Conservation (phyloP, 2,329 filamentous ascomycete species). For the Penicillium sp. region DNA sequence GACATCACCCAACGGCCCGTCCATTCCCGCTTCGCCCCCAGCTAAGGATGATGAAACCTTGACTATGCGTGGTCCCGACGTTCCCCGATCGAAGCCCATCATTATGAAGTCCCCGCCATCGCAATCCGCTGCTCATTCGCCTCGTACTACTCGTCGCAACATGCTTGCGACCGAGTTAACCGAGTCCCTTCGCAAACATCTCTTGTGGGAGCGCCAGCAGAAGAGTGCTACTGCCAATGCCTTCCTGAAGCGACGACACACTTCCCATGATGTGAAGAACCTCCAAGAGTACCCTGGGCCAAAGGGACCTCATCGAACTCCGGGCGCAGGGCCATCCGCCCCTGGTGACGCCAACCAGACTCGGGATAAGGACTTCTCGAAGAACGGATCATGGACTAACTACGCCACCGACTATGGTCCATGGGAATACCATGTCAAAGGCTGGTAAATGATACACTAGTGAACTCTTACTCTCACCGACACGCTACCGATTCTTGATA, state of each 20-base stretch:
- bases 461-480: neutral
- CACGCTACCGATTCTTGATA: slow-evolving; percentile 3
- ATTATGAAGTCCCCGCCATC: slow-evolving; percentile 67
- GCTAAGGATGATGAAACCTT: slow-evolving; percentile 64
- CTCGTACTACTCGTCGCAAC: slow-evolving; percentile 85
- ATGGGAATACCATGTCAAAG: slow-evolving; percentile 81
- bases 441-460: slow-evolving; percentile 62
- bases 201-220: slow-evolving; percentile 93
- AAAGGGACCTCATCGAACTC: slow-evolving; percentile 52
- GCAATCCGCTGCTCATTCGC: slow-evolving; percentile 78
- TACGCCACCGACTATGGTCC: slow-evolving; percentile 76
- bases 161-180: slow-evolving; percentile 96
- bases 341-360: slow-evolving; percentile 35
- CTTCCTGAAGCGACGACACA: slow-evolving; percentile 85
- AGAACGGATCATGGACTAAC: slow-evolving; percentile 77
- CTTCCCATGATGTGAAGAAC: slow-evolving; percentile 86
- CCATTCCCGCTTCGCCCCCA: slow-evolving; percentile 59
- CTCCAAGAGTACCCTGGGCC: slow-evolving; percentile 76
- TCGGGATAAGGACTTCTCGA: slow-evolving; percentile 60
- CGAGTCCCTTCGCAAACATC: slow-evolving; percentile 84
- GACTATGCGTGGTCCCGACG: slow-evolving; percentile 60
- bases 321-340: slow-evolving; percentile 20
- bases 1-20: slow-evolving; percentile 68
- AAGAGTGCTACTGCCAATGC: slow-evolving; percentile 87
- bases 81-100: slow-evolving; percentile 78